Conservation (phyloP, 2,329 filamentous ascomycete genomes). For the Dactylella cylindrospora region DNA sequence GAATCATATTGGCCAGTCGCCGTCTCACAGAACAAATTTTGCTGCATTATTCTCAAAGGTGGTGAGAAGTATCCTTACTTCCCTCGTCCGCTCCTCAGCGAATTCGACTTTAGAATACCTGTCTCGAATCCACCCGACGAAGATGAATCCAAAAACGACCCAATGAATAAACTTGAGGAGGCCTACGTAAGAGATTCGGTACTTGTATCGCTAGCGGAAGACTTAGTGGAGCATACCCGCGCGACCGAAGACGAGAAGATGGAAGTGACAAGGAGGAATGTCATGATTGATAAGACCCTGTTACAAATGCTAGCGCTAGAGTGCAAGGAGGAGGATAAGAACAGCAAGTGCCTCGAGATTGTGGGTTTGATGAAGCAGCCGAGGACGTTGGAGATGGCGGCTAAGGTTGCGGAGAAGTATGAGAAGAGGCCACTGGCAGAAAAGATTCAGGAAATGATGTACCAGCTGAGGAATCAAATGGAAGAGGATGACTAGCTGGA, state of each 20-base stretch:
- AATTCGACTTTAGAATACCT: slow-evolving; percentile 90
- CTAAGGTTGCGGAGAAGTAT: slow-evolving; percentile 85
- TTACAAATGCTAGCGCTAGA: slow-evolving; percentile 85
- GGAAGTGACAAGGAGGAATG: slow-evolving; percentile 69
- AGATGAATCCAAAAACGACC: slow-evolving; percentile 49
- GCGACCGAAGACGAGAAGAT: slow-evolving; percentile 66
- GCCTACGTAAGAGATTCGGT: slow-evolving; percentile 74
- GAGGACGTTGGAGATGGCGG: slow-evolving; percentile 87
- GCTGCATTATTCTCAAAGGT: slow-evolving; percentile 93
- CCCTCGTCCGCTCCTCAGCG: slow-evolving; percentile 81
- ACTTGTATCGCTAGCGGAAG: slow-evolving; percentile 71
- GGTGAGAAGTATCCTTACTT: slow-evolving; percentile 86
- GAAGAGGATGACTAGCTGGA: slow-evolving; percentile 60
- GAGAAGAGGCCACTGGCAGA: slow-evolving; percentile 75
- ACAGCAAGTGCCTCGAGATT: slow-evolving; percentile 92
- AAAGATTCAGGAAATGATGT: slow-evolving; percentile 85
- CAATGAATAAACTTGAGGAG: slow-evolving; percentile 70
- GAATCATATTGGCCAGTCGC: slow-evolving; percentile 96
- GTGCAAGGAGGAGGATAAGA: slow-evolving; percentile 87
- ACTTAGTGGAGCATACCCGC: slow-evolving; percentile 69
- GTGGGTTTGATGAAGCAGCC: slow-evolving; percentile 81
- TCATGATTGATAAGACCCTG: slow-evolving; percentile 86
- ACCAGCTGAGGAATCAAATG: slow-evolving; percentile 65
- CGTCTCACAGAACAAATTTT: slow-evolving; percentile 85
- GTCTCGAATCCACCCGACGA: slow-evolving; percentile 58